These are phyloP conservation scores for Lepidium aucheri DNA, from an alignment of 345 rosid species.

Conservation along the genomic window DNA sequence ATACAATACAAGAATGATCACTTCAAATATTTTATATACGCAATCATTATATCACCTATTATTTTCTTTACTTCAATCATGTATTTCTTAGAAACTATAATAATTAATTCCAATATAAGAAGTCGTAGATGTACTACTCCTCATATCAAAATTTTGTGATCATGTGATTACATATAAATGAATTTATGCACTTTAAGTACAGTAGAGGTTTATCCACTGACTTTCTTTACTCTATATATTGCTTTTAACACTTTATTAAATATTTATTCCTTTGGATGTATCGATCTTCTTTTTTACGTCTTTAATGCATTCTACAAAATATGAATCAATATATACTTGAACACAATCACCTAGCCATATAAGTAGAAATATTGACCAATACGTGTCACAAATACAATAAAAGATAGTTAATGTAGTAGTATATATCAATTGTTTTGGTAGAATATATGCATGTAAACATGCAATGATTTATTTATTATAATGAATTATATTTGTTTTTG, in stretches of 20 bases:
- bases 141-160: background rate
- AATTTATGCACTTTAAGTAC: constrained; percentile 19
- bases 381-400: no score
- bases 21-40: background rate
- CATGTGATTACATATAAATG: background rate
- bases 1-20: background rate
- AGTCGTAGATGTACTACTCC: background rate
- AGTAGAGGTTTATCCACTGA: constrained; percentile 13
- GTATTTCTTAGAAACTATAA: constrained; percentile 4
- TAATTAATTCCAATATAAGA: background rate
- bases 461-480: no score
- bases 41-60: constrained; percentile 13
- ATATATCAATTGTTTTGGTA: no score
- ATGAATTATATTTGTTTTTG: background rate
- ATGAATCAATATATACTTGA: background rate
- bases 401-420: no score
- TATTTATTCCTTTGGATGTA: background rate
- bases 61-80: constrained; percentile 6
- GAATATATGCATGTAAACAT: no score
- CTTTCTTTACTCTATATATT: background rate
- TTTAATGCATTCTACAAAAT: background rate
- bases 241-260: background rate
- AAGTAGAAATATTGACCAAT: no score
- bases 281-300: background rate
- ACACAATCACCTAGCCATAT: no score